These are phyloP conservation scores for Trichoderma reesei DNA, from an alignment of 495 filamentous ascomycete species.

Conservation along the genomic window DNA sequence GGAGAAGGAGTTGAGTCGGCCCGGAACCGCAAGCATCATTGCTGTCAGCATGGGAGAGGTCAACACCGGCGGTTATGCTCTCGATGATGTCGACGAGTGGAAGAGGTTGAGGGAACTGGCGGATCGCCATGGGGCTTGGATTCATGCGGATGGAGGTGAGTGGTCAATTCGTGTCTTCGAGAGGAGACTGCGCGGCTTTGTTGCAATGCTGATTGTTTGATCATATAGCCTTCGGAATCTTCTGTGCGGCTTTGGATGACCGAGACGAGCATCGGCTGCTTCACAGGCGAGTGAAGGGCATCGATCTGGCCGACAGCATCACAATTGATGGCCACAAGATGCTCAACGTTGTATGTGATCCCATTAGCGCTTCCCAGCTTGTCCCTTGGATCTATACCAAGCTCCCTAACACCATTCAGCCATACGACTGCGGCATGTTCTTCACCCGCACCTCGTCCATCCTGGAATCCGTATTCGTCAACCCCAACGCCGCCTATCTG, in stretches of 20 bases:
- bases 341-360: slow-evolving; percentile 59
- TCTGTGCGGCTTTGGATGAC: slow-evolving; percentile 55
- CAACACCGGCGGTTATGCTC: slow-evolving; percentile 81
- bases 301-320: slow-evolving; percentile 84
- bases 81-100: slow-evolving; percentile 49
- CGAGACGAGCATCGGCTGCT: slow-evolving; percentile 51
- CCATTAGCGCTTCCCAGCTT: background rate
- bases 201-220: too few relatives aligned
- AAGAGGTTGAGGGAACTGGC: slow-evolving; percentile 54
- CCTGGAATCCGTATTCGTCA: slow-evolving; percentile 59
- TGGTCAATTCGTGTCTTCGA: background rate
- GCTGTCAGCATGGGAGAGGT: slow-evolving; percentile 79
- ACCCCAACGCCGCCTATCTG: slow-evolving; percentile 81
- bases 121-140: slow-evolving; percentile 68
- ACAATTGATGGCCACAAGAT: slow-evolving; percentile 82
- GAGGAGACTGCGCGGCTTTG: too few relatives aligned
- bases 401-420: slow-evolving; percentile 29
- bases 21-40: slow-evolving; percentile 57
- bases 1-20: slow-evolving; percentile 36
- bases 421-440: slow-evolving; percentile 91
- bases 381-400: background rate
- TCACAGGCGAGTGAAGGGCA: slow-evolving; percentile 44
- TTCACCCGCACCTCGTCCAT: slow-evolving; percentile 53
- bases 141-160: slow-evolving; percentile 76
- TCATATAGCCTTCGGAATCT: slow-evolving; percentile 66